Evolutionary conservation across 495 filamentous ascomycete genomes (phyloP).

Genomic region (Parathielavia appendiculata): DNA sequence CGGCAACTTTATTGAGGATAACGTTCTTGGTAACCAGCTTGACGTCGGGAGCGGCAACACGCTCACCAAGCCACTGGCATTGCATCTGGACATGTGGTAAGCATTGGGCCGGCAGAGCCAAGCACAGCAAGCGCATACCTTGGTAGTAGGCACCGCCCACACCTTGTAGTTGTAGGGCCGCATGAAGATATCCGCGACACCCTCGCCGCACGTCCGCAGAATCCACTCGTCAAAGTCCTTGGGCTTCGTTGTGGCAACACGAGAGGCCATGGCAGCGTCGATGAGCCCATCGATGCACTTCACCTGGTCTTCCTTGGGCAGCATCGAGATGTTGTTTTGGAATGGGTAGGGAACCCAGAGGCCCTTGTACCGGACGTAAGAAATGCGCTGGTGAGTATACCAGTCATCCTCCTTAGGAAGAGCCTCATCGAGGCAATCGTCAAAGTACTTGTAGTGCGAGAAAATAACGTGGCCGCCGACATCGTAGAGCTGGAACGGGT

Average conservation of each 20-base stretch:
- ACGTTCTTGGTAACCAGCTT: conserved; percentile 94
- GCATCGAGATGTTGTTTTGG: conserved; percentile 99
- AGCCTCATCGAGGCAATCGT: conserved; percentile 96
- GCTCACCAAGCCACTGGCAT: conserved; percentile 98
- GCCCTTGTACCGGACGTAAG: conserved; percentile 93
- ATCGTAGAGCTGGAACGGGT: conserved; percentile 79
- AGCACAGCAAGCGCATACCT: conserved; percentile 52
- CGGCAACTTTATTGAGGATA: conserved; percentile 91
- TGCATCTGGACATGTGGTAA: conserved; percentile 69
- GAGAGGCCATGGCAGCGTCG: conserved; percentile 81
- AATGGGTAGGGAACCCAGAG: conserved; percentile 98
- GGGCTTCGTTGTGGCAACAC: conserved; percentile 84
- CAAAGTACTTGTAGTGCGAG: conserved; percentile 99
- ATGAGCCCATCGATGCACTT: conserved; percentile 96
- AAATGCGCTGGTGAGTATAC: conserved; percentile 97
- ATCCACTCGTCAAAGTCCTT: conserved; percentile 99
- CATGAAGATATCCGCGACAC: conserved; percentile 97
- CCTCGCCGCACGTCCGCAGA: conserved; percentile 80
- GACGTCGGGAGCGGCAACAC: conserved; percentile 93
- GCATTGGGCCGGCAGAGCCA: background rate
- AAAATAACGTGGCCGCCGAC: conserved; percentile 99
- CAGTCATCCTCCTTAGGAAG: conserved; percentile 90
- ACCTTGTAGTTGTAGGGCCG: conserved; percentile 99
- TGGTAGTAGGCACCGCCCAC: conserved; percentile 97
- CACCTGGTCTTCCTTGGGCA: conserved; percentile 95